Percentiles rank a stretch among this genome's conserved stretches.
Evolutionary conservation across 306 rosid species (phyloP).

Genomic region (Trifolium repens): DNA sequence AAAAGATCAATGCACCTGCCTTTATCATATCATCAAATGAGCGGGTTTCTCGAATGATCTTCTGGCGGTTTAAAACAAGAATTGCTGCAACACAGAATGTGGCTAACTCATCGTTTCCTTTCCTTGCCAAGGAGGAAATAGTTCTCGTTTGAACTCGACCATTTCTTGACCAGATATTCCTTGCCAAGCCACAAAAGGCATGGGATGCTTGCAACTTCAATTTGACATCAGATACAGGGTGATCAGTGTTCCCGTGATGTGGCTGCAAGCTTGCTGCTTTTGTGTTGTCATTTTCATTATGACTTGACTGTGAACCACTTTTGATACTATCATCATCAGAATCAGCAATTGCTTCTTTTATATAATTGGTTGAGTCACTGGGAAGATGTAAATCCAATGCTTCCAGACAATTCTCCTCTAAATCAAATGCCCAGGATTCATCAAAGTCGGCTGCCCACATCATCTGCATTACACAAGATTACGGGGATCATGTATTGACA

Average conservation of each 20-base stretch:
- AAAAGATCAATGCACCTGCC: conserved; percentile 61
- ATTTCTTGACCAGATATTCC: conserved; percentile 72
- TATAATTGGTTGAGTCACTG: conserved; percentile 53
- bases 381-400: conserved; percentile 72
- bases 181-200: conserved; percentile 79
- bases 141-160: conserved; percentile 53
- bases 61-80: conserved; percentile 76
- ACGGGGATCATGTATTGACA: conserved; percentile 32
- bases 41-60: conserved; percentile 76
- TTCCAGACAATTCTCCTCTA: conserved; percentile 72
- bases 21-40: conserved; percentile 93
- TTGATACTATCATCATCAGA: conserved; percentile 50
- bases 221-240: conserved; percentile 50
- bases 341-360: conserved; percentile 50
- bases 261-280: conserved; percentile 50
- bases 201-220: conserved; percentile 57
- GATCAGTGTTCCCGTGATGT: conserved; percentile 52
- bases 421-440: conserved; percentile 64
- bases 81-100: conserved; percentile 90
- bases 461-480: conserved; percentile 65
- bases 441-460: conserved; percentile 99
- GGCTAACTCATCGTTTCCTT: conserved; percentile 72
- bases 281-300: conserved; percentile 46
- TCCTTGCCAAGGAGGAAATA: conserved; percentile 61
- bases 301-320: conserved; percentile 53